Base-by-base conservation (phyloP, 164 flowering plant genomes). In the Aristolochia fimbriata region DNA sequence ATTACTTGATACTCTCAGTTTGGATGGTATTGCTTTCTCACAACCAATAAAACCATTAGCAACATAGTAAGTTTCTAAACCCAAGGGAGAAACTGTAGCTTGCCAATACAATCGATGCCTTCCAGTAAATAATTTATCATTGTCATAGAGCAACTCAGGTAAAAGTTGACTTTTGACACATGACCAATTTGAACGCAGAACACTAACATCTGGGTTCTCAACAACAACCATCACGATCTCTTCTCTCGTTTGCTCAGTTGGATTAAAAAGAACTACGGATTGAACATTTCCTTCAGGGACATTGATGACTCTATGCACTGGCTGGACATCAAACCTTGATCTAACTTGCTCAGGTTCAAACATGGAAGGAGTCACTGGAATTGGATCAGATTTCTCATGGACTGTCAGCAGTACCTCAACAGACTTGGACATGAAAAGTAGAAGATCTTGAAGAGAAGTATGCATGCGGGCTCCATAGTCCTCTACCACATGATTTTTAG, bases 381-480 rank as follows among this genome's bases (percentile, higher is more conserved):
- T 69, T 51, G 81, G 91, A 59, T 85, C 96, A 27, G 73, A 68
- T 71, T 78, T 88, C 62, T 81, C 91, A 61, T 77, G 93, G 59
- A 81, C 67, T 7, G 86, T 87, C 16, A 94, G 82, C 22, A 94
- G 74, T 24, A 77, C 77, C 73, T 94, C 97, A 72, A 88, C 77
- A 50, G 88, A 86, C 70, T 91, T 94, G 31, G 99, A 78, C 97
- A 94, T 94, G 72, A 94, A 94, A 64, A 87, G 76, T 57, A 85
- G 88, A 73, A 91, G 78, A 74, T 94, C 99, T 71, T 85, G 87
- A 57, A 91, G 70, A 59, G 96, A 90, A 51, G 83, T 77, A 68
- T 88, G 91, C 97, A 94, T 94, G 49, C 96, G 82, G 37, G 68
- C 76, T 57, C 99, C 99, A 74, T 94, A 94, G 65, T 94, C 97